Conservation (phyloP, 306 rosid genomes). For the Cucurbita maxima region DNA sequence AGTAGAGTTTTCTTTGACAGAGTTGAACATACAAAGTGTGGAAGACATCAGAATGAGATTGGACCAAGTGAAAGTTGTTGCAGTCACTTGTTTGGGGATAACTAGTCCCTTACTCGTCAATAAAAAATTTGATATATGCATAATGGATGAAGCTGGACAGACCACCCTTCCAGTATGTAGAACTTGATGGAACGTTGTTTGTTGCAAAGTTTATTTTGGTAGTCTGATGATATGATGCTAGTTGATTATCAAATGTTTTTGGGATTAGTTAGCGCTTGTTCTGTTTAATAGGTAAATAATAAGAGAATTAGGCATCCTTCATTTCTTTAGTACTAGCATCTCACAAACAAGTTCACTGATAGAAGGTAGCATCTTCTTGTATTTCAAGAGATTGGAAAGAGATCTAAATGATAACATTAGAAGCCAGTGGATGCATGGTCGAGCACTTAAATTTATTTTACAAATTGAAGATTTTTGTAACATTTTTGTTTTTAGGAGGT, state of each 20-base stretch:
- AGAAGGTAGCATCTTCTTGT: background rate
- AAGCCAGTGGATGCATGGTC: background rate
- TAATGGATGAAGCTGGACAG: constrained; percentile 99
- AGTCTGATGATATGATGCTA: background rate
- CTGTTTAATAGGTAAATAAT: background rate
- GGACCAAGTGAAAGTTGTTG: constrained; percentile 83
- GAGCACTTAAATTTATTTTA: background rate
- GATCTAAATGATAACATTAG: background rate
- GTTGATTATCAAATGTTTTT: background rate
- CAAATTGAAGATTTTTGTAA: background rate
- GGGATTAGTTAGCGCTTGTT: background rate
- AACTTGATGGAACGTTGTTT: background rate
- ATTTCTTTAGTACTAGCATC: background rate
- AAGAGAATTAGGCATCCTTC: background rate
- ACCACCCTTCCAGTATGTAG: constrained; percentile 78
- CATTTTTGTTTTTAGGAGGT: background rate
- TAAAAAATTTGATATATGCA: constrained; percentile 80
- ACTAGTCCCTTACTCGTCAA: constrained; percentile 65
- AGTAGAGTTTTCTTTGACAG: constrained; percentile 24
- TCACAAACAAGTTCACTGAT: background rate
- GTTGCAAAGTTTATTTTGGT: constrained; percentile 7
- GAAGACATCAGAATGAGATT: constrained; percentile 54
- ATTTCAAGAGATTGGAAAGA: background rate
- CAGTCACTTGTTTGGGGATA: constrained; percentile 83
- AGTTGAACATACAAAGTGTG: constrained; percentile 32